Base-by-base conservation (phyloP, 148 eudicot genomes). In the Talinum fruticosum region DNA sequence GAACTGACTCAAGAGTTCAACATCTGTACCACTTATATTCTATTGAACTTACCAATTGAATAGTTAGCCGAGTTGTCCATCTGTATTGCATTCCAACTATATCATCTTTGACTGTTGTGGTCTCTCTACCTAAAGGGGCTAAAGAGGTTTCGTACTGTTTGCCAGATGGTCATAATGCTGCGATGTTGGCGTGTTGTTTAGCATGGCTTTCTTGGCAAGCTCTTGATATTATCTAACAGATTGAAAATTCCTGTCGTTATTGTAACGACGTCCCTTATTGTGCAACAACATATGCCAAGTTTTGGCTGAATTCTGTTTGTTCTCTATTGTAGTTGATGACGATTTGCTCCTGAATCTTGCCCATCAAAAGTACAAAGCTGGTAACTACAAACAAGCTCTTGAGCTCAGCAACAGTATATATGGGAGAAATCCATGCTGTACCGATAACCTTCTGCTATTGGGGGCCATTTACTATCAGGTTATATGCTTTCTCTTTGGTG, bases 391-490 rank as follows among this genome's bases (percentile, higher is more conserved):
- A 62, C 90, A 89, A 79, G 99, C 99, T 16, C 79, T 96, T 74
- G 99, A 96, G 73, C 88, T 91, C 59, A 88, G 94, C 85, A 93
- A 87, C 79, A 84, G 78, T 83, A 86, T 96, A 73, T 93, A 89
- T 79, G 94, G 89, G 57, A 88, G 90, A 79, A 95, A 90, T 76
- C 94, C 96, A 12, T 79, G 79, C n/a, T 97, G 96, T 51, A 95
- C 94, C 19, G 96, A 93, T 81, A 95, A 95, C 82, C 96, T 95
- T 66, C 90, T 95, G 72, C 86, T 95, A 14, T 71, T 91, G 71
- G 99, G 99, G 70, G 99, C 99, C 38, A 80, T 91, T 72, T 86
- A 93, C 82, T 96, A 93, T 78, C 99, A 96, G 97, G 99, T 96
- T 35, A 51, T 75, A 36, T 67, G 3, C 45, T 66, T 16, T 37